Evolutionary conservation across 2,329 filamentous ascomycete genomes (phyloP).

Genomic region (Penicillium digitatum): DNA sequence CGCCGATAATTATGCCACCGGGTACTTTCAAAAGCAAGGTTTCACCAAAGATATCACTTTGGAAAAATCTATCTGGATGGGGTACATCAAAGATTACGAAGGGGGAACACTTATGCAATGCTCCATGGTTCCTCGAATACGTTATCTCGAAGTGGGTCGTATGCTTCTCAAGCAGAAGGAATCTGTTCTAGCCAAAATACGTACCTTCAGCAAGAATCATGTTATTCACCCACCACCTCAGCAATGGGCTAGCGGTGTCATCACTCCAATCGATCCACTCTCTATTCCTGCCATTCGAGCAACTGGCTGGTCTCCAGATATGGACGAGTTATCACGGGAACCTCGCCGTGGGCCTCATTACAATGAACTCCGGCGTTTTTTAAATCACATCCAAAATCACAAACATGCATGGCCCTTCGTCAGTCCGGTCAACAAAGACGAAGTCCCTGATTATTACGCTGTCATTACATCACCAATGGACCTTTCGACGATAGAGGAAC

Average conservation of each 20-base stretch:
- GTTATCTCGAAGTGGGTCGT: constrained; percentile 85
- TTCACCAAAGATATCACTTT: constrained; percentile 98
- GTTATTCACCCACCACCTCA: constrained; percentile 78
- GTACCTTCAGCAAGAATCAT: constrained; percentile 82
- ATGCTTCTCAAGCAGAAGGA: constrained; percentile 98
- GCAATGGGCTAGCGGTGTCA: constrained; percentile 68
- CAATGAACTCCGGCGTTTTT: constrained; percentile 83
- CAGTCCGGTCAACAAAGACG: constrained; percentile 86
- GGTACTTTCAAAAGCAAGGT: constrained; percentile 98
- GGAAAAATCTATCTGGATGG: constrained; percentile 90
- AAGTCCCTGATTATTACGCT: constrained; percentile 97
- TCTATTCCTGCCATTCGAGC: constrained; percentile 81
- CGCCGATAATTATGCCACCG: constrained; percentile 96
- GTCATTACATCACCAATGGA: constrained; percentile 99
- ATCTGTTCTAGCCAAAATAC: constrained; percentile 88
- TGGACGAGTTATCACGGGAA: constrained; percentile 95
- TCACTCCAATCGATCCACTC: constrained; percentile 74
- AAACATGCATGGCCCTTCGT: constrained; percentile 88
- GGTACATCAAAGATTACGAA: constrained; percentile 99
- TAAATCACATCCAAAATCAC: constrained; percentile 94
- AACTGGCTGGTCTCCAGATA: constrained; percentile 91
- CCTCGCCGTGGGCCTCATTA: constrained; percentile 90
- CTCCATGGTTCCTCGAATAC: constrained; percentile 88
- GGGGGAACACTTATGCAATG: constrained; percentile 99
- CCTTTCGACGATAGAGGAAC: constrained; percentile 90